Conservation (phyloP, 139 green algal species). For the Closterium sp. region DNA sequence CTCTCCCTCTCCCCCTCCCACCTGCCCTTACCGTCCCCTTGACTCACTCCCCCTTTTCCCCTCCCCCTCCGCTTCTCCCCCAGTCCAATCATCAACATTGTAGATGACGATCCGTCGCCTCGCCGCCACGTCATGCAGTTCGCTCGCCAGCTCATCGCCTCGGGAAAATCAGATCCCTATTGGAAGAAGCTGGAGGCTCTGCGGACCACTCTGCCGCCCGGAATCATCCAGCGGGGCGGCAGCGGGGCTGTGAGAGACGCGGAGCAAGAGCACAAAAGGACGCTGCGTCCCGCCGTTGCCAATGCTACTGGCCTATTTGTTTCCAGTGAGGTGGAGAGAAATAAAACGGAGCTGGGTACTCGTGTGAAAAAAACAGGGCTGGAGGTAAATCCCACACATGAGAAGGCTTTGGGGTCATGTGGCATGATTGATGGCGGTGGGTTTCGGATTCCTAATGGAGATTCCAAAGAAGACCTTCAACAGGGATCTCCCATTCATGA, state of each 20-base stretch:
- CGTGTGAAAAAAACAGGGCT: neutral
- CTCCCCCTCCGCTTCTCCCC: neutral
- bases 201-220: neutral
- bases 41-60: neutral
- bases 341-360: neutral
- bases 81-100: neutral
- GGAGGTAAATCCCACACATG: too few species aligned
- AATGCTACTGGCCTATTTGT: neutral
- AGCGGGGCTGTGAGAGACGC: neutral
- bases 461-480: too few species aligned
- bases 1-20: neutral
- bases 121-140: slow-evolving; percentile 3
- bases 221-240: neutral
- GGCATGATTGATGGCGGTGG: too few species aligned
- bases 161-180: neutral
- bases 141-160: neutral
- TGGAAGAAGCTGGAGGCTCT: neutral
- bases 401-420: too few species aligned
- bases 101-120: slow-evolving; percentile 1
- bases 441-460: too few species aligned
- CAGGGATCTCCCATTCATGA: too few species aligned
- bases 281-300: neutral
- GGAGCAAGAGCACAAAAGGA: neutral
- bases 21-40: too few species aligned
- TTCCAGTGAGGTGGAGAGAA: neutral